Evolutionary conservation across 768 basidiomycete genomes (phyloP).

Genomic region (Tylopilus subfusipes): DNA sequence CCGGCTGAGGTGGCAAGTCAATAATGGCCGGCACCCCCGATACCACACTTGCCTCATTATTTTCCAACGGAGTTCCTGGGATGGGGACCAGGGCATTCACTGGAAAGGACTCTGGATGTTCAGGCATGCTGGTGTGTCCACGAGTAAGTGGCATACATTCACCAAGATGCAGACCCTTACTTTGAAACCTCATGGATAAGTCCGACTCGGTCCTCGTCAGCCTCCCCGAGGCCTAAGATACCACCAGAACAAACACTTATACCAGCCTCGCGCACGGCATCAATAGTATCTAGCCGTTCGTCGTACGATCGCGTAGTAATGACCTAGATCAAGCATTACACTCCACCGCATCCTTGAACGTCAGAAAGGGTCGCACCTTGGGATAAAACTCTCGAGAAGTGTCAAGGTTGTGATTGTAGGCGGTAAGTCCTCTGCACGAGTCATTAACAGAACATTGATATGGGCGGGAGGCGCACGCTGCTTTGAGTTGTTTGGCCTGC

Average conservation of each 20-base stretch:
- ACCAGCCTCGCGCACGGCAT: conserved; percentile 88
- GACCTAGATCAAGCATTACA: conserved; percentile 50
- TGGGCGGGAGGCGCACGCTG: conserved; percentile 61
- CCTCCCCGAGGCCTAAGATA: conserved; percentile 91
- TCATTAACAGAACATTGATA: neutral
- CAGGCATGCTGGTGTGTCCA: conserved; percentile 63
- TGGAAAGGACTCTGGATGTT: conserved; percentile 98
- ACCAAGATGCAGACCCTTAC: conserved; percentile 42
- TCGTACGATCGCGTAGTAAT: conserved; percentile 95
- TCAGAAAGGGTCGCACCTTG: conserved; percentile 46
- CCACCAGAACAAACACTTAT: conserved; percentile 98
- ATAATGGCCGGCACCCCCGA: neutral
- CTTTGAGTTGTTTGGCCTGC: conserved; percentile 87
- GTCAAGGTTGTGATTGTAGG: conserved; percentile 98
- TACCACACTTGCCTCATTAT: conserved; percentile 64
- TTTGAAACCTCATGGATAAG: conserved; percentile 91
- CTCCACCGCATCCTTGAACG: neutral
- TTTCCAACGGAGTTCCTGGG: conserved; percentile 87
- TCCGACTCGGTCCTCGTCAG: conserved; percentile 85
- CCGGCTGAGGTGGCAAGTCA: conserved; percentile 48
- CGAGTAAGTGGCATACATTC: conserved; percentile 3
- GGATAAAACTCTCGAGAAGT: conserved; percentile 98
- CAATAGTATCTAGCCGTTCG: conserved; percentile 86
- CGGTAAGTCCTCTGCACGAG: conserved; percentile 73
- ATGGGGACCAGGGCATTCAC: conserved; percentile 98